Evolutionary conservation across 1,284 basidiomycete species (phyloP).

Genomic region (Ustilago lituana): DNA sequence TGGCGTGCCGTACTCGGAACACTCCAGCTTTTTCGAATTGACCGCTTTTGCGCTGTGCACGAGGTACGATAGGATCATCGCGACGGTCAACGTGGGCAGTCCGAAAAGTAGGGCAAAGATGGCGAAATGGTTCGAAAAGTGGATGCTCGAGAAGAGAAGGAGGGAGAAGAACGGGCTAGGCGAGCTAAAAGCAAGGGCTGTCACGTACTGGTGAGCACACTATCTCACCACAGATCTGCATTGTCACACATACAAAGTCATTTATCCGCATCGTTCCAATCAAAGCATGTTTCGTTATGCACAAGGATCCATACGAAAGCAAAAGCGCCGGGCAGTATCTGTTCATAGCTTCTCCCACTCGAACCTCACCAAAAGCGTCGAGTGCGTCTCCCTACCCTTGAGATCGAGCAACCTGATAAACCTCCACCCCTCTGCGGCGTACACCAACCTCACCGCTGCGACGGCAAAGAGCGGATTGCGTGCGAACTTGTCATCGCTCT

Average conservation of each 20-base stretch:
- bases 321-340: no score
- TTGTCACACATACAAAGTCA: constrained; percentile 7
- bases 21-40: constrained; percentile 78
- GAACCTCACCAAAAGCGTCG: constrained; percentile 51
- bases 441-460: constrained; percentile 42
- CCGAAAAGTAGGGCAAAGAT: constrained; percentile 71
- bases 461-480: constrained; percentile 58
- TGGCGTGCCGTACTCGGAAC: constrained; percentile 92
- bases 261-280: not conserved
- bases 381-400: constrained; percentile 71
- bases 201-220: constrained; percentile 44
- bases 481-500: constrained; percentile 60
- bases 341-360: constrained; percentile 28
- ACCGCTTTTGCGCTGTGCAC: constrained; percentile 80
- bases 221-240: not conserved
- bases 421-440: constrained; percentile 67
- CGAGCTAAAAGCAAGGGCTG: constrained; percentile 29
- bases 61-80: constrained; percentile 84
- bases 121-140: constrained; percentile 62
- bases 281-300: no score
- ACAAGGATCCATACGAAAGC: no score
- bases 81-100: constrained; percentile 92
- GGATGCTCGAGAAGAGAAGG: constrained; percentile 52
- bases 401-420: constrained; percentile 72
- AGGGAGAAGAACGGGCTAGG: constrained; percentile 34